Evolutionary conservation across 805 yeast species (phyloP), one percentile per base, ranked within the genome.

Genomic region (Candida taoyuanica): DNA sequence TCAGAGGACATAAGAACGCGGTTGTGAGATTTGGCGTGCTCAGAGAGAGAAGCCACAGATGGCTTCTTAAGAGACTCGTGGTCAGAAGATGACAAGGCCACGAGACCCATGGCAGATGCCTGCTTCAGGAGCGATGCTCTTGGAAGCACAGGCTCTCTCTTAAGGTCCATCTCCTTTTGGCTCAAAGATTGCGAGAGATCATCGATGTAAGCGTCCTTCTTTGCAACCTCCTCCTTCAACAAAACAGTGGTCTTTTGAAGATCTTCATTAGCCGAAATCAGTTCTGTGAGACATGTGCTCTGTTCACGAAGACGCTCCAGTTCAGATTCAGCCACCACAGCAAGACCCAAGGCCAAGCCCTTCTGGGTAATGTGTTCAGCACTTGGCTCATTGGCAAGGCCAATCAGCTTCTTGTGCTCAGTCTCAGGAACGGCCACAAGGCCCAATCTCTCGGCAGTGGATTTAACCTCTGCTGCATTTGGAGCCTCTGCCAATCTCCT

Each of bases 381-480:
- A 3, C 58, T 42, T 28, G 68, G 67, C 8, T 42, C 21, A 4
- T 43, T 45, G 24, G 40, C 39, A 6, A 33, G 29, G 5, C 55
- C 40, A 5, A 59, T 29, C 6, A 58, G 44, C 5, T 34, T 38
- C 12, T 39, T 33, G 11, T 42, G 43, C 9, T 42, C 43, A 4
- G 29, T 14, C 15, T 39, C 29, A 7, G 45, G 25, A 9, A 47
- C 12, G 14, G 42, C 33, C 11, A 39, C 33, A 11, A 36, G 36
- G 11, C 43, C 48, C 14, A 33, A 17, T 7, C 36, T 4, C 19
- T 32, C 26, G 2, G 43, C 31, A n/a, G 28, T 11, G 2, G 19
- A 9, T 2, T 17, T 13, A 6, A 50, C 6, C 29, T 53, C 56
- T 6, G 46, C 48, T 9, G 36, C 16, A 11, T 50, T 38, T 8